Evolutionary conservation across 2,329 filamentous ascomycete species (phyloP), one percentile per base, ranked within the genome.

Genomic region (Beauveria asiatica): DNA sequence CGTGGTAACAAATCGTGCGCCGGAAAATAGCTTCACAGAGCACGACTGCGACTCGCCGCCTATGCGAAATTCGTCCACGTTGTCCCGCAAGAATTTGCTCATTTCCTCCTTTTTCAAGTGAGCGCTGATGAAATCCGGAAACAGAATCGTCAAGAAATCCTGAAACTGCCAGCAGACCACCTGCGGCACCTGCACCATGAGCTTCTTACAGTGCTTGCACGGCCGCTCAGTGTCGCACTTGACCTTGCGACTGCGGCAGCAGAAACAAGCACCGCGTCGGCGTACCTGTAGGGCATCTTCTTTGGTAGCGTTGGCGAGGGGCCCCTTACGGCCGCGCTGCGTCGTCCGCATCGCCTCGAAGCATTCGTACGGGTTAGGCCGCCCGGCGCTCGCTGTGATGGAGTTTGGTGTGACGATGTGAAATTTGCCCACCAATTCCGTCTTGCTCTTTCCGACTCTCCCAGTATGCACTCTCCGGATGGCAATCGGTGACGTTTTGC

Each of bases 81-180:
- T 80, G n/a, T 81, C 75, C 5, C 67, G 67, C 21, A 82, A 66
- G 65, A 83, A 84, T 48, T 65, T 68, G 10, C 67, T 62, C 72
- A 83, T 80, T 62, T 77, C 74, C 2, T 82, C 79, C 63, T 77
- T 79, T 50, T 69, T 71, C 62, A 84, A 76, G 66, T 84, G 82
- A 0, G 67, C 67, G 7, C 81, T 74, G 41, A 83, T 77, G 60
- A 83, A 78, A 9, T 72, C 71, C 5, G 82, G 82, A 60, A 84
- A 83, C 27, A 84, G 66, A 2, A 79, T 73, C 0, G 74, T 72
- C 8, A 80, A 62, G 62, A 84, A 84, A 66, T 84, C 81, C 45
- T 76, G 74, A 62, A 84, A 84, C 67, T 81, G 80, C 82, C 82
- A 84, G 70, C 82, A 84, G 25, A 84, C 74, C 21, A 80, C 76